Evolutionary conservation across 441 rosid genomes (phyloP), one percentile per base, ranked within the genome.

Genomic region (Manihot esculenta): DNA sequence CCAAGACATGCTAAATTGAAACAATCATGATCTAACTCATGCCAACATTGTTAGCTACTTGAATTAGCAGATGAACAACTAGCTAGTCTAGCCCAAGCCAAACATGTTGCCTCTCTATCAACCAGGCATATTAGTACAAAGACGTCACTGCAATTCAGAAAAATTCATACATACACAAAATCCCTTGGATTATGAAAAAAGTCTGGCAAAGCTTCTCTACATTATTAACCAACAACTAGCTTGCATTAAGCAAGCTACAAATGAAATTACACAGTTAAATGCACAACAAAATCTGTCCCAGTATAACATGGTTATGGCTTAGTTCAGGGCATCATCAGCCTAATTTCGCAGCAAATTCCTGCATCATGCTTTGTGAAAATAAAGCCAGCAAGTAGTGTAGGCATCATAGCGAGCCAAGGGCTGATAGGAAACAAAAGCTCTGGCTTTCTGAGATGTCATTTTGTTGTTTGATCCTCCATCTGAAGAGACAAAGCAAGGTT

Each of bases 321-420:
- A 58, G 10, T 56, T 57, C 55, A 56, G 44, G 51, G 35, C 14
- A 49, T 68, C 53, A 68, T 53, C 21, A 55, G 10, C 26, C 42
- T 56, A 68, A 68, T n/a, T 24, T 24, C 44, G 41, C 44, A 42
- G 72, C 18, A 18, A 44, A 4, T 7, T 42, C 3, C 7, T 56
- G 51, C 24, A 17, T 56, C 54, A 26, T 68, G 63, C 10, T 57
- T 15, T 4, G 20, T 38, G 49, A 57, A 12, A 17, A 35, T 50
- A 10, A 35, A 23, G 44, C 47, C 30, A 56, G 7, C 8, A 7
- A 49, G 55, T 17, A 61, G 9, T 78, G 78, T 74, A 47, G 73
- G 73, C 81, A 78, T 67, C 76, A 74, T 67, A 74, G 78, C 78
- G 76, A 78, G 81, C 81, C 81, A 74, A 71, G 72, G 58, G 74